Evolutionary conservation across 2,329 filamentous ascomycete genomes (phyloP).

Genomic region (Fusarium pseudonygamai): DNA sequence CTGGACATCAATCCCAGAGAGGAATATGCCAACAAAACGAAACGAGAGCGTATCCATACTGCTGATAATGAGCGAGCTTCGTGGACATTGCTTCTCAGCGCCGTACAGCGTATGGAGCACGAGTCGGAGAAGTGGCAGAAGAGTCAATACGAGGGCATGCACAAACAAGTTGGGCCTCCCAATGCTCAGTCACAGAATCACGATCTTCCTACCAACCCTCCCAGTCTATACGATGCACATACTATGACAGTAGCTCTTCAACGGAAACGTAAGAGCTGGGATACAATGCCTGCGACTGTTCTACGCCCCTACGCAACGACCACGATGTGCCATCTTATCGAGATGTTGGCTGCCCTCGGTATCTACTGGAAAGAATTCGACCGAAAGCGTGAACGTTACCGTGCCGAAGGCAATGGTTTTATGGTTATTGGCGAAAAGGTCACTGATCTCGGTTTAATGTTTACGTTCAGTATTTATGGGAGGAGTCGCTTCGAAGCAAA

Average conservation of each 20-base stretch:
- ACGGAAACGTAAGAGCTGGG: slow-evolving; percentile 59
- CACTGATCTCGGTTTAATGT: slow-evolving; percentile 63
- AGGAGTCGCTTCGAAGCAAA: slow-evolving; percentile 58
- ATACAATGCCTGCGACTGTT: slow-evolving; percentile 60
- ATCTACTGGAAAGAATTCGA: slow-evolving; percentile 70
- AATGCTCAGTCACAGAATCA: slow-evolving; percentile 12
- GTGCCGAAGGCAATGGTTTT: slow-evolving; percentile 66
- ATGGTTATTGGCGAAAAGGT: slow-evolving; percentile 58
- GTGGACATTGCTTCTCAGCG: slow-evolving; percentile 62
- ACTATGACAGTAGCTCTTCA: slow-evolving; percentile 58
- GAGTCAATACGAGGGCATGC: slow-evolving; percentile 44
- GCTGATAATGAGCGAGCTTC: slow-evolving; percentile 66
- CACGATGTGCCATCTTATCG: slow-evolving; percentile 64
- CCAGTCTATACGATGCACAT: slow-evolving; percentile 46
- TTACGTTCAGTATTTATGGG: slow-evolving; percentile 62
- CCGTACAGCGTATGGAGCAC: slow-evolving; percentile 60
- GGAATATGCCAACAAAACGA: slow-evolving; percentile 38
- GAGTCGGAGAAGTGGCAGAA: slow-evolving; percentile 59
- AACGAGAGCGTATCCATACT: slow-evolving; percentile 57
- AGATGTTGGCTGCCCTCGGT: slow-evolving; percentile 63
- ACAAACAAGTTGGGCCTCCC: slow-evolving; percentile 37
- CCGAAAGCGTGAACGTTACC: slow-evolving; percentile 59
- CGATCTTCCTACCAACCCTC: slow-evolving; percentile 39
- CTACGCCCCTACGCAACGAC: slow-evolving; percentile 63
- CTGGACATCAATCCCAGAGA: slow-evolving; percentile 44